These are phyloP conservation scores for Trichoderma erinaceum DNA, from an alignment of 495 filamentous ascomycete genomes.

Conservation along the genomic window DNA sequence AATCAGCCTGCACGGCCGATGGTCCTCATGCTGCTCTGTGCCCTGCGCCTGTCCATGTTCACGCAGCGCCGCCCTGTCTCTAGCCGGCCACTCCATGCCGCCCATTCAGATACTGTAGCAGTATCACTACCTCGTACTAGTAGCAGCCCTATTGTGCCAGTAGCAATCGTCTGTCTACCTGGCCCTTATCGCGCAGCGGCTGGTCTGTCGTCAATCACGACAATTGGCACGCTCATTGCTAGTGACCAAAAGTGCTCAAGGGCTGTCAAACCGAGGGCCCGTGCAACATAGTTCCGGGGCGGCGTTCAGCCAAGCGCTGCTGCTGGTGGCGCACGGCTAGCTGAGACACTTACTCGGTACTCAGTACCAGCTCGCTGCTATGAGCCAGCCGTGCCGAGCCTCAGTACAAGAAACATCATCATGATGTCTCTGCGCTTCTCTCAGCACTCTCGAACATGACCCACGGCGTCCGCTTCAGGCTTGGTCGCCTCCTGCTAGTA, in stretches of 20 bases:
- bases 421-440: neutral
- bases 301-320: neutral
- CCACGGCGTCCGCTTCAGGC: constrained; percentile 1
- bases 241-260: neutral
- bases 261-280: neutral
- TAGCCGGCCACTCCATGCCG: too few relatives aligned
- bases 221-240: neutral
- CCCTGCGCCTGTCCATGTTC: neutral
- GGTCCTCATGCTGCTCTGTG: neutral
- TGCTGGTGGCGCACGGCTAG: neutral
- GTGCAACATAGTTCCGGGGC: neutral
- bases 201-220: neutral
- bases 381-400: too few relatives aligned
- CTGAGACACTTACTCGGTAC: neutral
- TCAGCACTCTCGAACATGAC: neutral
- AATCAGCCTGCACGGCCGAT: neutral
- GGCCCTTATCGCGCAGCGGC: neutral
- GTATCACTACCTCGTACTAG: too few relatives aligned
- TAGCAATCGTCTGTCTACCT: neutral
- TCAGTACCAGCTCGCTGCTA: too few relatives aligned
- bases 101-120: too few relatives aligned
- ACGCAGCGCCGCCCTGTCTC: too few relatives aligned
- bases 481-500: neutral
- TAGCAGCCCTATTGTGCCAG: too few relatives aligned
- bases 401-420: neutral